Conservation (phyloP, 1,139 yeast species). For the Suhomyces choctaworum region DNA sequence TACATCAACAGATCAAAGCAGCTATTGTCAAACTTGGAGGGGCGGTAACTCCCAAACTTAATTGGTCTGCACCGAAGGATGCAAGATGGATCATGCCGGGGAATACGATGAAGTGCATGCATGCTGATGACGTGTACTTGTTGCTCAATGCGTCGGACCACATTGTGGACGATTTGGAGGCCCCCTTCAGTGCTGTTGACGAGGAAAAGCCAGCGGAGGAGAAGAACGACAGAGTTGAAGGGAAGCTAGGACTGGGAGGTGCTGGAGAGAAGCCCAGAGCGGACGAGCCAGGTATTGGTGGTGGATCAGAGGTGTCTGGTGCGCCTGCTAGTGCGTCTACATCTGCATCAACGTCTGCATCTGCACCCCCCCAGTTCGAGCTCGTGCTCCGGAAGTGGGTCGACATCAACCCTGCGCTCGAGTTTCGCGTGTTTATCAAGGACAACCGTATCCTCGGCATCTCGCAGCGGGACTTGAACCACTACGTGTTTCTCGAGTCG, state of each 20-base stretch:
- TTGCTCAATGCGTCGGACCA: slow-evolving; percentile 85
- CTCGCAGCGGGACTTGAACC: slow-evolving; percentile 83
- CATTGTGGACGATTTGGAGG: slow-evolving; percentile 76
- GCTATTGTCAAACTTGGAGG: slow-evolving; percentile 48
- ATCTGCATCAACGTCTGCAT: too few species aligned
- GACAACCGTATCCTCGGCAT: slow-evolving; percentile 65
- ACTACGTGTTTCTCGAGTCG: slow-evolving; percentile 63
- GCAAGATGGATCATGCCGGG: slow-evolving; percentile 88
- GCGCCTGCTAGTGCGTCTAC: too few species aligned
- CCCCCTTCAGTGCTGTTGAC: slow-evolving; percentile 56
- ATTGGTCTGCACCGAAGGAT: slow-evolving; percentile 97
- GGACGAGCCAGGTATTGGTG: not conserved
- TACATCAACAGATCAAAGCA: slow-evolving; percentile 54
- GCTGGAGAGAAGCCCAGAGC: not conserved
- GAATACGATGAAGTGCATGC: slow-evolving; percentile 68
- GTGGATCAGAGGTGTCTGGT: not conserved
- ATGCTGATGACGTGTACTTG: slow-evolving; percentile 73
- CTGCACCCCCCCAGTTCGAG: slow-evolving; percentile 45
- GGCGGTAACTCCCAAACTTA: slow-evolving; percentile 79
- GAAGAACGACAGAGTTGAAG: slow-evolving; percentile 18
- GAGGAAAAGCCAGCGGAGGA: slow-evolving; percentile 15
- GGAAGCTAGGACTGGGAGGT: slow-evolving; percentile 1
- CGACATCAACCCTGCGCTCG: slow-evolving; percentile 81
- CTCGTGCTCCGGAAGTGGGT: slow-evolving; percentile 81
- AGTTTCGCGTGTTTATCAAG: slow-evolving; percentile 80